Evolutionary conservation across 208 protist species (phyloP), one percentile per base, ranked within the genome.

Genomic region (Trypanosoma platydactyli): DNA sequence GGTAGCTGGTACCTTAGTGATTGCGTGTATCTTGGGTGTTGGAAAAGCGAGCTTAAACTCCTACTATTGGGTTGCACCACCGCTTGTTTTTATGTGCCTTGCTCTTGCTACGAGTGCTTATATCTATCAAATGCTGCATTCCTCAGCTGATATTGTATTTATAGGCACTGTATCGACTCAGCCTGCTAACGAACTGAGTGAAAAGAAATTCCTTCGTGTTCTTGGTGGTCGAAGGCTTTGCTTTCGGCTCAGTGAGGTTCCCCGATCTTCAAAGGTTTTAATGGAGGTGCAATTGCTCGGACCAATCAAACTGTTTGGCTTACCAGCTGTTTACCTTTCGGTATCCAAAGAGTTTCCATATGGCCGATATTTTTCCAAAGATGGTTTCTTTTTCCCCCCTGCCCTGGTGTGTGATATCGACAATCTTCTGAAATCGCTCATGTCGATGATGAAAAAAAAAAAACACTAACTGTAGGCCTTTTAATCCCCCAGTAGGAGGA

Each of bases 341-440:
- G 72, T 79, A 11, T 75, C 81, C 33, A 86, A 81, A 35, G 80
- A 69, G 20, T 73, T 88, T 13, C 68, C 75, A 29, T 89, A 82
- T 53, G 77, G 82, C 20, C 73, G 83, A 64, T 94, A 88, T 75
- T 94, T 94, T 69, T 68, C 64, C 20, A 82, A 75, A 2, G 79
- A 71, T 12, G 89, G 89, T 1, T 85, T 77, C 44, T 85, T 94
- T 61, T 94, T 77, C 59, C 86, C 89, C 16, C 89, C 89, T 6
- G 44, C 77, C 11, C 55, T 94, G 13, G 77, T 79, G 24, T 68
- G 63, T 12, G 80, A 89, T 50, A 46, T 94, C 22, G 80, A 86
- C 40, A 57, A 18, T 5, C 52, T 76, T 12, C 18, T 81, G 33
- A 52, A 33, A 9, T 48, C 50, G 13, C 33, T 80, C 22, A 70